Evolutionary conservation across 768 basidiomycete species (phyloP).

Genomic region (Termitomyces sp.): DNA sequence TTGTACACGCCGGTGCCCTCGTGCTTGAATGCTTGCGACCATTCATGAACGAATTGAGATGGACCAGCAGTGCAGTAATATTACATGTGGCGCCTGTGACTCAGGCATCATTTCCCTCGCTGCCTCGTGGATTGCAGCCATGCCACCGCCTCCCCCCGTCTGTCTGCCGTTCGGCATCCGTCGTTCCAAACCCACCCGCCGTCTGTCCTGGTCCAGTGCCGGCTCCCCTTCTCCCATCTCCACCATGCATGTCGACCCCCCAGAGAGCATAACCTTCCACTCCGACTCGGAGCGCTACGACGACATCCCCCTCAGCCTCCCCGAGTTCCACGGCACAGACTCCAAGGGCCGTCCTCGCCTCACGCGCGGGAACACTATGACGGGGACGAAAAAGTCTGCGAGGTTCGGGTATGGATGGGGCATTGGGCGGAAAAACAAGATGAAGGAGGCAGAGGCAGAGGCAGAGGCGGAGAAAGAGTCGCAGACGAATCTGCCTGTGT

Average conservation of each 20-base stretch:
- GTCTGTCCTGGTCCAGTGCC: constrained; percentile 42
- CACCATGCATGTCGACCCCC: constrained; percentile 32
- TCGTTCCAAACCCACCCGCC: constrained; percentile 38
- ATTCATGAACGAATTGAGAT: too few relatives aligned
- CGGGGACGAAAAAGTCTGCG: constrained; percentile 51
- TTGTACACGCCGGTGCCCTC: too few relatives aligned
- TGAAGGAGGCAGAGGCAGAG: constrained; percentile 31
- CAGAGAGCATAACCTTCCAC: constrained; percentile 49
- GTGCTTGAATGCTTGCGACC: too few relatives aligned
- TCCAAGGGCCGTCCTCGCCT: constrained; percentile 37
- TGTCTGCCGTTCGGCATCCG: constrained; percentile 51
- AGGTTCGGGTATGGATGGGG: constrained; percentile 76
- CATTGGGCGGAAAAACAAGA: constrained; percentile 47
- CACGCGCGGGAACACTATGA: constrained; percentile 46
- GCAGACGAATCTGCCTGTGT: constrained; percentile 29
- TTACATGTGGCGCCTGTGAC: too few relatives aligned
- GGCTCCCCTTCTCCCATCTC: constrained; percentile 37
- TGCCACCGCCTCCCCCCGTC: constrained; percentile 51
- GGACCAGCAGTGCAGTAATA: too few relatives aligned
- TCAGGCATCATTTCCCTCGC: too few relatives aligned
- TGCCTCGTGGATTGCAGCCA: too few relatives aligned
- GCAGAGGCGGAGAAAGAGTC: constrained; percentile 23
- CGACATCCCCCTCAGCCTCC: constrained; percentile 29
- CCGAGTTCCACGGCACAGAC: constrained; percentile 23
- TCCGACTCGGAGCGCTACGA: constrained; percentile 62